A percentile compares a stretch with the other conserved stretches of the same genome.
phyloP scores from a whole-genome alignment of 2,329 filamentous ascomycete species.

The Pseudovirgaria hyperparasitica region DNA sequence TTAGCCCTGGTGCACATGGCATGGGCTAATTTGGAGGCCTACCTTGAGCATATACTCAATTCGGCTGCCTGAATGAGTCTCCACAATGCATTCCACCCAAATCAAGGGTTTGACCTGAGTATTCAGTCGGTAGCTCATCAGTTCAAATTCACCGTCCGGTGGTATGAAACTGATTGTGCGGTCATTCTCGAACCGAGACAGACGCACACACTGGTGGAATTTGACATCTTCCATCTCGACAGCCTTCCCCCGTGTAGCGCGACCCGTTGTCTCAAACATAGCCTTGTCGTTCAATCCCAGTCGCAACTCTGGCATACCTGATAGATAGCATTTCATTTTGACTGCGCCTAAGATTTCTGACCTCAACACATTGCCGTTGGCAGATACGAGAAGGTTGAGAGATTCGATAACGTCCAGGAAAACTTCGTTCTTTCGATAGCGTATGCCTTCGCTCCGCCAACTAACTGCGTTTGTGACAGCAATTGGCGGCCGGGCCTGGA shows the following conservation, averaged over 20 bases:
- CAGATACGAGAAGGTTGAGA: slow-evolving; percentile 86
- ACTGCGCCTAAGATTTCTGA: slow-evolving; percentile 94
- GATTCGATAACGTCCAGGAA: slow-evolving; percentile 97
- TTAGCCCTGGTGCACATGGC: slow-evolving; percentile 6
- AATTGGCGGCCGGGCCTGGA: slow-evolving; percentile 90
- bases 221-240: slow-evolving; percentile 99
- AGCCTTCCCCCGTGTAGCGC: slow-evolving; percentile 86
- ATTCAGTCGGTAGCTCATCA: slow-evolving; percentile 98
- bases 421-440: slow-evolving; percentile 98
- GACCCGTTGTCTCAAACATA: slow-evolving; percentile 97
- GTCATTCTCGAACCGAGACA: slow-evolving; percentile 96
- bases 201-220: slow-evolving; percentile 93
- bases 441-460: slow-evolving; percentile 94
- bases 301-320: slow-evolving; percentile 92
- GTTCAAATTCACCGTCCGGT: slow-evolving; percentile 94
- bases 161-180: slow-evolving; percentile 98
- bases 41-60: slow-evolving; percentile 98
- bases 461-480: slow-evolving; percentile 97
- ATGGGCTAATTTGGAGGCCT: not conserved
- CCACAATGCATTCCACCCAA: slow-evolving; percentile 96
- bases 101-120: slow-evolving; percentile 97
- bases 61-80: slow-evolving; percentile 85
- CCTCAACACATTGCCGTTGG: slow-evolving; percentile 86
- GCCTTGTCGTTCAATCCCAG: slow-evolving; percentile 96
- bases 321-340: slow-evolving; percentile 99